These are phyloP conservation scores for Aspergillus thermomutatus DNA, from an alignment of 2,329 filamentous ascomycete species.

Conservation along the genomic window DNA sequence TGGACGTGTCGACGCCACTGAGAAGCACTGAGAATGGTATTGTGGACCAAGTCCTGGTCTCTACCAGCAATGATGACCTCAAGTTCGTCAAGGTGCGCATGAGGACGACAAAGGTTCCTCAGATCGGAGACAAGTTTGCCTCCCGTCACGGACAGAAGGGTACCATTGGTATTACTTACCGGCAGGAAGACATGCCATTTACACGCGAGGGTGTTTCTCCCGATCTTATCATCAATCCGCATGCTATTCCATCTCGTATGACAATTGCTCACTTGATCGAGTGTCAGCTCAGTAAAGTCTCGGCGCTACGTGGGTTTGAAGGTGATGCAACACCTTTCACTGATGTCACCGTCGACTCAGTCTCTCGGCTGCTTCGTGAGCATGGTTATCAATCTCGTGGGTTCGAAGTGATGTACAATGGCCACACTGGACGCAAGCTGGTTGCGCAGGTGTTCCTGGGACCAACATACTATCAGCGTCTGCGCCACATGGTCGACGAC, in stretches of 20 bases:
- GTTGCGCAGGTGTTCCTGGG: constrained; percentile 94
- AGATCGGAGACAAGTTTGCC: constrained; percentile 99
- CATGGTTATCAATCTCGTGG: constrained; percentile 96
- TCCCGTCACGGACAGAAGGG: constrained; percentile 99
- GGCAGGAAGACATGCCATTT: constrained; percentile 98
- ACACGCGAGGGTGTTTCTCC: constrained; percentile 86
- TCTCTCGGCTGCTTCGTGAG: constrained; percentile 79
- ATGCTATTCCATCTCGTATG: constrained; percentile 99
- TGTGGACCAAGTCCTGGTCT: constrained; percentile 87
- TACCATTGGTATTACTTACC: constrained; percentile 97
- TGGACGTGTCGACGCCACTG: constrained; percentile 91
- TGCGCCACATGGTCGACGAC: constrained; percentile 99
- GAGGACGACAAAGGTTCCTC: constrained; percentile 93
- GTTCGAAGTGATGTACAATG: constrained; percentile 98
- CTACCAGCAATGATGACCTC: constrained; percentile 89
- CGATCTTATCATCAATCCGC: constrained; percentile 97
- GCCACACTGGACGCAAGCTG: constrained; percentile 91
- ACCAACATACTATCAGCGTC: constrained; percentile 96
- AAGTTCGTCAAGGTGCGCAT: constrained; percentile 98
- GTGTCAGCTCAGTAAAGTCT: constrained; percentile 94
- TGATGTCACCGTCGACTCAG: constrained; percentile 90
- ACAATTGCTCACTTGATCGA: constrained; percentile 99
- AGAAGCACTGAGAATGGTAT: constrained; percentile 97
- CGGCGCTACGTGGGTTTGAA: constrained; percentile 87
- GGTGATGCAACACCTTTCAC: constrained; percentile 98